phyloP scores from a whole-genome alignment of 164 flowering plant species.

The Piper longum region DNA sequence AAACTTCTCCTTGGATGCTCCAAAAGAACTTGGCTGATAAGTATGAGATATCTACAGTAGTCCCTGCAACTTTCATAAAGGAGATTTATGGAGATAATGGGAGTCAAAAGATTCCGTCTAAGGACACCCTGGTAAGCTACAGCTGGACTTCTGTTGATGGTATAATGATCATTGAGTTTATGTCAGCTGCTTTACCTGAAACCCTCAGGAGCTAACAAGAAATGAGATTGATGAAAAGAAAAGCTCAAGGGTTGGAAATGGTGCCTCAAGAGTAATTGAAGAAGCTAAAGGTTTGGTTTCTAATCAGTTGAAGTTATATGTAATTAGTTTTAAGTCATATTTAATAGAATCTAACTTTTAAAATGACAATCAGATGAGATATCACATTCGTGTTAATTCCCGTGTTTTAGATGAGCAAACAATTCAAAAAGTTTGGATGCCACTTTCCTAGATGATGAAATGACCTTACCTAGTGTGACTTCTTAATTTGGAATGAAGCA shows the following conservation, averaged over 20 bases:
- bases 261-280: neutral
- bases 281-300: neutral
- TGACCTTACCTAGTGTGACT: too few species aligned
- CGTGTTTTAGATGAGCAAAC: too few species aligned
- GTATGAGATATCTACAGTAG: constrained; percentile 7
- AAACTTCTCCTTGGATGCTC: constrained; percentile 8
- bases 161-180: neutral
- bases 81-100: constrained; percentile 2
- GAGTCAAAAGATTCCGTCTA: neutral
- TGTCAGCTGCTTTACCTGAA: neutral
- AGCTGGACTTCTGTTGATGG: neutral
- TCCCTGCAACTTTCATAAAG: constrained; percentile 2
- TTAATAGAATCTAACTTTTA: neutral
- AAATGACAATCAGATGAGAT: neutral
- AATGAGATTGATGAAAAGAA: neutral
- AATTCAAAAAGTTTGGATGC: too few species aligned
- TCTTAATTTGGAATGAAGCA: neutral
- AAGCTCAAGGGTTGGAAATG: constrained; percentile 3
- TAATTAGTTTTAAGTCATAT: neutral
- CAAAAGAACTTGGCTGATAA: constrained; percentile 4
- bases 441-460: too few species aligned
- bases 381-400: too few species aligned
- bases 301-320: neutral
- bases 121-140: neutral
- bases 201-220: constrained; percentile 1